Evolutionary conservation across 2,329 filamentous ascomycete genomes (phyloP), one percentile per base, ranked within the genome.

Genomic region (Orbilia ellipsospora): DNA sequence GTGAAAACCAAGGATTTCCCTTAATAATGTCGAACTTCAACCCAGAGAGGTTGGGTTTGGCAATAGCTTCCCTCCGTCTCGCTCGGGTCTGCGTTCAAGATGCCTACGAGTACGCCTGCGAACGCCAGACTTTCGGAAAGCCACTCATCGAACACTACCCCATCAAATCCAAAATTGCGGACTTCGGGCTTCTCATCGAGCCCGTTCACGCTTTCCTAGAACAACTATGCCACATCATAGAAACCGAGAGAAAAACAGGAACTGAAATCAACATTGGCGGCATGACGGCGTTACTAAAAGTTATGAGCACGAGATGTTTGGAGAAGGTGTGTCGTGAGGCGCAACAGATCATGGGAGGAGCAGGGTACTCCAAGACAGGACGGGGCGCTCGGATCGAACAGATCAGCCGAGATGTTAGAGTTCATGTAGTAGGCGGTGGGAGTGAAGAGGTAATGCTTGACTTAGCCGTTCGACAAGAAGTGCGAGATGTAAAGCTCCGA

Each of bases 11-110:
- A 79, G 91, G 91, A 3, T 92, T 93, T 90, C 86, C 84, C 69
- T 90, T 91, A 80, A 87, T 91, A 79, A 92, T 91, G 89, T 90
- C 88, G 64, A 92, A 93, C 82, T 93, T 93, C 86, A 93, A 93
- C 83, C 90, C 93, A 81, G 91, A 93, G 81, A 87, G 90, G 0
- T 84, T 93, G 7, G 85, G 85, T 13, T 91, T 93, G 77, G 85
- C 88, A 0, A 87, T 92, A 13, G 86, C 87, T 0, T 86, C 87
- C 0, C 90, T 89, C 0, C 85, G 90, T 1, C 85, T 89, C 79
- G 85, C 89, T 0, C 85, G 87, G 7, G 88, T 90, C 1, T 89
- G 88, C 0, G 83, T 90, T 0, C 82, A 84, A 13, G 81, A 87
- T 0, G 89, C 89, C 0, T 87, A 90, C 77, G 86, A 86, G 59